Base-by-base conservation (phyloP, 2,329 filamentous ascomycete genomes). In the Microdochium nivale region DNA sequence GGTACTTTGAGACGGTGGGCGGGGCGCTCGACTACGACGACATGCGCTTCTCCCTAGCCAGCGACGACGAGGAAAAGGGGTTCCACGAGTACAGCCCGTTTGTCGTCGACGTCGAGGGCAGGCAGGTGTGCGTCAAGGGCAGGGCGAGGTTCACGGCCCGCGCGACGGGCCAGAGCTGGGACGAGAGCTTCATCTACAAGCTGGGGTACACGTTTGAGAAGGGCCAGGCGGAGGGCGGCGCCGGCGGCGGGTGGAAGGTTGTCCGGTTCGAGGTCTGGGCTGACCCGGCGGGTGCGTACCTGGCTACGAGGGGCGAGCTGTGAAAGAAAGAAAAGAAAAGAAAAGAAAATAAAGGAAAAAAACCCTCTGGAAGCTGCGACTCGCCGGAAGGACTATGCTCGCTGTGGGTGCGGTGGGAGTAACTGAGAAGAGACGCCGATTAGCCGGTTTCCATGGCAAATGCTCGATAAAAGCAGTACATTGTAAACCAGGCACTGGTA, bases 161-260 rank as follows among this genome's bases (percentile, higher is more conserved):
- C 9, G 40, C 3, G 19, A 44, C 40, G n/a, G 40, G 40, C 14
- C 40, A 44, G 40, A 19, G 23, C 16, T 44, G 40, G 40, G 40
- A 44, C 40, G 40, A 44, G 40, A 44, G 40, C 40, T 44, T 44
- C 40, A 44, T 44, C 40, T 44, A 44, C 40, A 44, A 44, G 40
- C 40, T 44, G 40, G 40, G 40, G 16, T 44, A 44, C 19, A 19
- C 19, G 14, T 44, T 44, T 24, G 40, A 44, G 19, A 19, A 11
- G 40, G 40, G n/a, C 5, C 7, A n/a, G 9, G 35, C 8, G 33
- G 33, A 37, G 33, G 7, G 16, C 8, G 33, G 33, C 7, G 27
- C 27, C 27, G 7, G 33, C 4, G 13, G 40, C 14, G 40, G 40
- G 9, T 44, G 40, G 40, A 44, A 44, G 21, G 40, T 44, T 11